Percentiles rank a stretch among this genome's conserved stretches.
phyloP scores from a whole-genome alignment of 495 filamentous ascomycete genomes.

The Neurospora sp. region DNA sequence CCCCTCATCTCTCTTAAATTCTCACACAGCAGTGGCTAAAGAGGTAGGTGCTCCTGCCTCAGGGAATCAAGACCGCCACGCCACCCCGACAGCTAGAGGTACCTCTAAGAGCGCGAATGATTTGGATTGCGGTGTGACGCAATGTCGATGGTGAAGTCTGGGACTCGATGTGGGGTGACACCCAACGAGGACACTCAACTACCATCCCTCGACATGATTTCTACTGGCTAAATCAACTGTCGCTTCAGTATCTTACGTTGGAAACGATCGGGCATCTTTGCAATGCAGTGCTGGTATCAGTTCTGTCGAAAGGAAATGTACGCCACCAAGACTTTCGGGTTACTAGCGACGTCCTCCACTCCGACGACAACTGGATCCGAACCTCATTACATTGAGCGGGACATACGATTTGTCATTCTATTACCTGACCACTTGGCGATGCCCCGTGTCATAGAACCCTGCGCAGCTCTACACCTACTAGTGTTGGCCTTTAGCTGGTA shows the following conservation, averaged over 20 bases:
- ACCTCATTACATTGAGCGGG: background rate
- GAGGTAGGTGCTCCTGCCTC: background rate
- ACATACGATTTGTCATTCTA: background rate
- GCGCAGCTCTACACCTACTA: background rate
- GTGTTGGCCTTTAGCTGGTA: background rate
- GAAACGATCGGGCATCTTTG: background rate
- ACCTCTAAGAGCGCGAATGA: background rate
- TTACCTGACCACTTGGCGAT: background rate
- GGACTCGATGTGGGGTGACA: background rate
- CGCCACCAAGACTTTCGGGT: background rate
- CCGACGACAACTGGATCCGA: background rate
- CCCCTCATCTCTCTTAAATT: background rate
- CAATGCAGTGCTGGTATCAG: background rate
- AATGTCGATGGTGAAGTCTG: background rate
- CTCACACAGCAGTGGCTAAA: background rate
- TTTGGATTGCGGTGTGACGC: background rate
- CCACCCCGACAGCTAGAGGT: background rate
- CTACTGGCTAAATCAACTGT: background rate
- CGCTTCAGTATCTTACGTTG: background rate
- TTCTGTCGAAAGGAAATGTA: background rate
- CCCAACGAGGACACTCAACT: background rate
- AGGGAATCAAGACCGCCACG: background rate
- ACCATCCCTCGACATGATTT: background rate
- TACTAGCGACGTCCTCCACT: background rate
- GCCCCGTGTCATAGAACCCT: background rate